A percentile compares a stretch with the other conserved stretches of the same genome.
Evolutionary conservation across 2,329 filamentous ascomycete genomes (phyloP).

Genomic region (Ambrosiella xylebori): DNA sequence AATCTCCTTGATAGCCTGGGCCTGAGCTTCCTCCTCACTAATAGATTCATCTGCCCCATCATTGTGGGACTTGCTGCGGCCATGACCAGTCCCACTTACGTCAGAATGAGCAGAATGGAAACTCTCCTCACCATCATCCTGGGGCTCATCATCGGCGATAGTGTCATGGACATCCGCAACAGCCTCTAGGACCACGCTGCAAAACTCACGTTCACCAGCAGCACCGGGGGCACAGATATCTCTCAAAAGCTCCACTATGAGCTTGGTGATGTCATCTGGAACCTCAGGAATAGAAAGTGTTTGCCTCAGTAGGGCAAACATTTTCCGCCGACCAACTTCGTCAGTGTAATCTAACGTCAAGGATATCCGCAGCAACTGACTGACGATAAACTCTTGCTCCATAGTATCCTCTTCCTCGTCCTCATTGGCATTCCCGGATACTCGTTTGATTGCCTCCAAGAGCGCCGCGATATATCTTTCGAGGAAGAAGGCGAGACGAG

Average conservation of each 20-base stretch:
- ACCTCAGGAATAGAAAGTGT: conserved; percentile 71
- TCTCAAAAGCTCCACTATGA: conserved; percentile 65
- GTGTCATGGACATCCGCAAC: conserved; percentile 94
- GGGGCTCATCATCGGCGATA: conserved; percentile 52
- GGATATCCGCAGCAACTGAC: conserved; percentile 85
- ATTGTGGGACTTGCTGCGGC: conserved; percentile 25
- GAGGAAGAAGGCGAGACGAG: conserved; percentile 72
- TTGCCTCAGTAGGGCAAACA: conserved; percentile 82
- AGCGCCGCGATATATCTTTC: conserved; percentile 60
- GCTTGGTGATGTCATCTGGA: conserved; percentile 81
- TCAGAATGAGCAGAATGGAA: conserved; percentile 90
- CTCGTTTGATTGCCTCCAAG: conserved; percentile 43
- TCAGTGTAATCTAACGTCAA: conserved; percentile 93
- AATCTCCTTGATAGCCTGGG: conserved; percentile 74
- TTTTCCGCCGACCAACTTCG: conserved; percentile 84
- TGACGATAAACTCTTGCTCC: conserved; percentile 87
- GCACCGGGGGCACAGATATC: conserved; percentile 63
- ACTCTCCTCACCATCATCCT: conserved; percentile 45
- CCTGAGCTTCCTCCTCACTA: conserved; percentile 47
- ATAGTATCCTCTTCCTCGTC: conserved; percentile 68
- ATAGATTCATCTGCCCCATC: conserved; percentile 16
- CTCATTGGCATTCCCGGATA: conserved; percentile 37
- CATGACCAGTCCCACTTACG: conserved; percentile 38
- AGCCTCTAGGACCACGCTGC: conserved; percentile 73
- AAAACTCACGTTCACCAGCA: conserved; percentile 66